phyloP scores from a whole-genome alignment of 768 basidiomycete species.

The Coprinopsis strossmayeri region DNA sequence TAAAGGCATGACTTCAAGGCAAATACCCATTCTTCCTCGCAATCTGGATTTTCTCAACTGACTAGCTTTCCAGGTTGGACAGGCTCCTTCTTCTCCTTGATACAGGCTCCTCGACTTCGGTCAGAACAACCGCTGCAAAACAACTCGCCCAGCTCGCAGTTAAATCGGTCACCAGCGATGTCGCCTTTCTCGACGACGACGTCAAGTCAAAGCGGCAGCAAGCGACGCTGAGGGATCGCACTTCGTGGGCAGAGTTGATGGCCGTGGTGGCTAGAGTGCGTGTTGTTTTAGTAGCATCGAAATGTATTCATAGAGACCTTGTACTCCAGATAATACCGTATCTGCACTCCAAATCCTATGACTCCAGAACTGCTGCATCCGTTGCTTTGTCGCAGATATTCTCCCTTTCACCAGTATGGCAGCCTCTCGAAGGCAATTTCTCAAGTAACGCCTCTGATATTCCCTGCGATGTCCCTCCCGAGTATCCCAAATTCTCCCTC shows the following conservation, averaged over 20 bases:
- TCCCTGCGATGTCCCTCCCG: constrained; percentile 27
- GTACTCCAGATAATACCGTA: constrained; percentile 74
- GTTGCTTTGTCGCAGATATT: constrained; percentile 86
- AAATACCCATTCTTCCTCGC: constrained; percentile 9
- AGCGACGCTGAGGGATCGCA: constrained; percentile 52
- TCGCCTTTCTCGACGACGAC: constrained; percentile 69
- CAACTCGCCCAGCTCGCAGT: constrained; percentile 91
- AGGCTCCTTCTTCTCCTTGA: constrained; percentile 93
- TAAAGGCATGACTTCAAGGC: constrained; percentile 76
- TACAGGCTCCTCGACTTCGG: constrained; percentile 85
- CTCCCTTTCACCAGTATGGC: constrained; percentile 76
- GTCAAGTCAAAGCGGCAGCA: constrained; percentile 59
- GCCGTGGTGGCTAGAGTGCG: constrained; percentile 83
- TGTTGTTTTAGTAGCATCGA: constrained; percentile 9
- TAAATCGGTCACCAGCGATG: constrained; percentile 78
- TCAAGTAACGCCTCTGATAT: constrained; percentile 23
- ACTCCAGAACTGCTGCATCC: constrained; percentile 87
- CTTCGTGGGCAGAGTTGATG: constrained; percentile 88
- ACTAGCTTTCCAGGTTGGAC: constrained; percentile 63
- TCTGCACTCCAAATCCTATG: constrained; percentile 86
- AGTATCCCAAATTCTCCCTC: constrained; percentile 74
- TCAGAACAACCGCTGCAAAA: constrained; percentile 93
- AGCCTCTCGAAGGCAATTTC: constrained; percentile 30
- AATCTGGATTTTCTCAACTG: background rate
- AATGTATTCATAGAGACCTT: constrained; percentile 9